A percentile compares a stretch with the other conserved stretches of the same genome.
Conservation (phyloP, 2,329 filamentous ascomycete species). For the Fusarium praegraminearum region DNA sequence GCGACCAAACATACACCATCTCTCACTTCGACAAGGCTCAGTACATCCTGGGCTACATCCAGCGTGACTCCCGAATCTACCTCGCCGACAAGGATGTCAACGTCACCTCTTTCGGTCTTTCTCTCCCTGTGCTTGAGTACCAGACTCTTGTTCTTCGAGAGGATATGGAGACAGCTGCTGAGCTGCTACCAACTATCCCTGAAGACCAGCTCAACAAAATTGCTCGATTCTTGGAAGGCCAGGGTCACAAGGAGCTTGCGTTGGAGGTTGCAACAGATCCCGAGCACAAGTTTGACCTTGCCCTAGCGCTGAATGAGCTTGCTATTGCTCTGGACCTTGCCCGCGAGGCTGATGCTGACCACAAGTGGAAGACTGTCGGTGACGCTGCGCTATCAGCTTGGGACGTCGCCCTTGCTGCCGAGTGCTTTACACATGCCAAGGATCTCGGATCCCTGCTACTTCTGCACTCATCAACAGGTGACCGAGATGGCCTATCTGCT, state of each 20-base stretch:
- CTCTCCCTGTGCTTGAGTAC: conserved; percentile 93
- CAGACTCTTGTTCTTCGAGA: conserved; percentile 94
- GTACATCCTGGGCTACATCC: conserved; percentile 95
- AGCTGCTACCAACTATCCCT: conserved; percentile 85
- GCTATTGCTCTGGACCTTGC: conserved; percentile 89
- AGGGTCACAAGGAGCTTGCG: conserved; percentile 95
- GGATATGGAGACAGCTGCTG: conserved; percentile 90
- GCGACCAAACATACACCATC: conserved; percentile 97
- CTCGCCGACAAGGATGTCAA: conserved; percentile 95
- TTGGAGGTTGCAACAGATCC: conserved; percentile 93
- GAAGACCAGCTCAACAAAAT: conserved; percentile 98
- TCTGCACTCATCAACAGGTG: conserved; percentile 86
- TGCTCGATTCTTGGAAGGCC: conserved; percentile 94
- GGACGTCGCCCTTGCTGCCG: conserved; percentile 88
- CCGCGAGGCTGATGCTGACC: conserved; percentile 84
- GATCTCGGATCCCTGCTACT: conserved; percentile 91
- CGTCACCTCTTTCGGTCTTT: conserved; percentile 90
- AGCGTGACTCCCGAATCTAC: conserved; percentile 94
- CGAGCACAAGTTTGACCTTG: conserved; percentile 96
- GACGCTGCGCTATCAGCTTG: conserved; percentile 88
- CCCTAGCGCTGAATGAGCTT: conserved; percentile 84
- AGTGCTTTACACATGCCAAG: conserved; percentile 92
- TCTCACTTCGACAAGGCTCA: conserved; percentile 96
- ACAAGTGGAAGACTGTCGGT: conserved; percentile 98
- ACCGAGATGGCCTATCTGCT: conserved; percentile 77